These are phyloP conservation scores for Aspergillus phoenicis DNA, from an alignment of 2,329 filamentous ascomycete genomes.

Conservation along the genomic window DNA sequence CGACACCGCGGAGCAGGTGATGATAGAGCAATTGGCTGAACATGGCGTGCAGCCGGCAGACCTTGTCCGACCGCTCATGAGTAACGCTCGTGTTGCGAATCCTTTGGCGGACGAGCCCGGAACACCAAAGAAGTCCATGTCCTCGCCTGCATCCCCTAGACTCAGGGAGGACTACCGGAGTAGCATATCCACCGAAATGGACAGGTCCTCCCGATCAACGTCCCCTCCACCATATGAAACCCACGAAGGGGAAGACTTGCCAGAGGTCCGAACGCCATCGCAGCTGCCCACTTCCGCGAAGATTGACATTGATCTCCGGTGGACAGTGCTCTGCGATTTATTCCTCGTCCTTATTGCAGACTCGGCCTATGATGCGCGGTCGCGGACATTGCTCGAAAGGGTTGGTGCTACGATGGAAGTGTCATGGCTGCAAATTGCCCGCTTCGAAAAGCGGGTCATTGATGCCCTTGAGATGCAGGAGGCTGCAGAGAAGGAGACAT, in stretches of 20 bases:
- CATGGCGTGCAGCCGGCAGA: conserved; percentile 87
- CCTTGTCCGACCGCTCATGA: conserved; percentile 82
- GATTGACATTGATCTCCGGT: conserved; percentile 92
- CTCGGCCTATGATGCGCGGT: conserved; percentile 87
- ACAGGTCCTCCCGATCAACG: conserved; percentile 49
- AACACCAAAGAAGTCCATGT: conserved; percentile 42
- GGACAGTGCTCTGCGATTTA: conserved; percentile 94
- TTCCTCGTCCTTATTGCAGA: conserved; percentile 97
- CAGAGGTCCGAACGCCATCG: conserved; percentile 78
- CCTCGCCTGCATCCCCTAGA: conserved; percentile 36
- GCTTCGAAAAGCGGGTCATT: conserved; percentile 95
- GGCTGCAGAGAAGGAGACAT: conserved; percentile 89
- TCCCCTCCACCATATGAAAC: conserved; percentile 60
- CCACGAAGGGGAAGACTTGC: conserved; percentile 69
- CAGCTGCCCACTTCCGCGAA: conserved; percentile 79
- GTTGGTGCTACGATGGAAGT: conserved; percentile 81
- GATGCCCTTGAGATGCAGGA: conserved; percentile 98
- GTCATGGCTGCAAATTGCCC: conserved; percentile 88
- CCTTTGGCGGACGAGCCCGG: conserved; percentile 67
- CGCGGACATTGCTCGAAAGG: conserved; percentile 77
- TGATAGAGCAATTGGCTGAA: conserved; percentile 95
- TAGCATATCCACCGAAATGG: conserved; percentile 39
- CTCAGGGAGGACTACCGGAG: conserved; percentile 27
- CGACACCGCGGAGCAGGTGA: conserved; percentile 81
- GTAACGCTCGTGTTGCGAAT: conserved; percentile 90